Conservation (phyloP, 106 monocot genomes). For the Platanthera zijinensis region DNA sequence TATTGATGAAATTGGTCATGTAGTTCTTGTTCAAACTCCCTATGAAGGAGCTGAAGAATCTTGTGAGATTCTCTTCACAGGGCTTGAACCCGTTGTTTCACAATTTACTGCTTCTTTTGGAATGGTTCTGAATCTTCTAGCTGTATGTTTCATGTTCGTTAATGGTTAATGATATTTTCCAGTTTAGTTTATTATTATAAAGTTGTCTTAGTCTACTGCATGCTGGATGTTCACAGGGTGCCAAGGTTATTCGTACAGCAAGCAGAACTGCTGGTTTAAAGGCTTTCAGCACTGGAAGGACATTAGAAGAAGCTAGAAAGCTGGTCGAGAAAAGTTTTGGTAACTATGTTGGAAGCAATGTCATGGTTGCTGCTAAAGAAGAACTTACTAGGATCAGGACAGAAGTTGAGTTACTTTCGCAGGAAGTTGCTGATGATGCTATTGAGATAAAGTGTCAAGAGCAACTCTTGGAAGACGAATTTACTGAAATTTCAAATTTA, state of each 20-base stretch:
- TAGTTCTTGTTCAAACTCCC: conserved; percentile 82
- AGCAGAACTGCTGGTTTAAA: conserved; percentile 44
- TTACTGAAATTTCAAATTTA: conserved; percentile 65
- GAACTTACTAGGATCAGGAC: conserved; percentile 62
- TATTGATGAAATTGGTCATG: conserved; percentile 82
- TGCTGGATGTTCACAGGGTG: conserved; percentile 41
- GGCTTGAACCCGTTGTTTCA: conserved; percentile 90
- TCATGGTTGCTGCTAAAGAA: conserved; percentile 86
- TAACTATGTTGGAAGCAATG: conserved; percentile 96
- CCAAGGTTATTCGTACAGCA: conserved; percentile 56
- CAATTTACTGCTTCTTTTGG: conserved; percentile 98
- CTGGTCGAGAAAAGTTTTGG: conserved; percentile 95
- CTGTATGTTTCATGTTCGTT: conserved; percentile 52
- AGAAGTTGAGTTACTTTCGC: conserved; percentile 69
- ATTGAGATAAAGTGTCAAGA: conserved; percentile 72
- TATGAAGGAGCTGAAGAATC: conserved; percentile 95
- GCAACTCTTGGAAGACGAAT: conserved; percentile 61
- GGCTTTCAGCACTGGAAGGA: conserved; percentile 44
- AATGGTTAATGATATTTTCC: not conserved
- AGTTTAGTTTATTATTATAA: not conserved
- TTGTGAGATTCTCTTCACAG: conserved; percentile 67
- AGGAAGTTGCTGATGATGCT: conserved; percentile 67
- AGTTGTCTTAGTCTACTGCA: not conserved
- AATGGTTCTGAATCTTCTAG: conserved; percentile 96
- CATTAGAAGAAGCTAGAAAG: conserved; percentile 91